A percentile compares a stretch with the other conserved stretches of the same genome.
These are phyloP conservation scores for Aureococcus anophagefferens DNA, from an alignment of 108 stramenopile species.

Conservation along the genomic window DNA sequence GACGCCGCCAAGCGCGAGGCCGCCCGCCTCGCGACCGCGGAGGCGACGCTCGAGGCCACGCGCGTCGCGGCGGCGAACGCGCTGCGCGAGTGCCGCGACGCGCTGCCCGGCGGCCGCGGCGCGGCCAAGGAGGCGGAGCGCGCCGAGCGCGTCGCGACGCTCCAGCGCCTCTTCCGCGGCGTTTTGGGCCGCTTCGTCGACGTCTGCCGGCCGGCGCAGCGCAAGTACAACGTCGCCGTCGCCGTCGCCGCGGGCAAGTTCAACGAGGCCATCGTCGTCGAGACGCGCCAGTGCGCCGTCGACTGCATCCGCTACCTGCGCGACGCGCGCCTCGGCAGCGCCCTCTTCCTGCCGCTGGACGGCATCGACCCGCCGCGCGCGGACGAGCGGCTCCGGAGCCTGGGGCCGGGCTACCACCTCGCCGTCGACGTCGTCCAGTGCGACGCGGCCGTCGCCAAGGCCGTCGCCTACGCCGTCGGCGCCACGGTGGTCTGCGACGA, in stretches of 20 bases:
- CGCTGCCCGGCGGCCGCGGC: too few relatives aligned
- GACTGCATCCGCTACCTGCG: slow-evolving; percentile 91
- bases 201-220: slow-evolving; percentile 82
- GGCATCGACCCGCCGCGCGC: slow-evolving; percentile 59
- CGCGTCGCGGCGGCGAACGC: background rate
- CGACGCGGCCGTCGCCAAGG: slow-evolving; percentile 53
- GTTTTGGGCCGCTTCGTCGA: slow-evolving; percentile 87
- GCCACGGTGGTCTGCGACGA: slow-evolving; percentile 86
- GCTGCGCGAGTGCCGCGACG: too few relatives aligned
- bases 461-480: slow-evolving; percentile 86
- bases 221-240: slow-evolving; percentile 80
- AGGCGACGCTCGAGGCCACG: background rate
- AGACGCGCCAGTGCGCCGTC: slow-evolving; percentile 71
- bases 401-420: slow-evolving; percentile 68
- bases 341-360: slow-evolving; percentile 91
- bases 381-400: slow-evolving; percentile 75
- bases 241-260: slow-evolving; percentile 92
- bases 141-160: slow-evolving; percentile 54
- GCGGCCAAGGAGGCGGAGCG: slow-evolving; percentile 32
- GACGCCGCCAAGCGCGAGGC: slow-evolving; percentile 49
- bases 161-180: slow-evolving; percentile 78
- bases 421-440: slow-evolving; percentile 77
- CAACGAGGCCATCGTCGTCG: slow-evolving; percentile 95
- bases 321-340: slow-evolving; percentile 77
- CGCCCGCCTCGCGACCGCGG: background rate